Evolutionary conservation across 177 flowering plant genomes (phyloP), one percentile per base, ranked within the genome.

Genomic region (Vitis hybrid): DNA sequence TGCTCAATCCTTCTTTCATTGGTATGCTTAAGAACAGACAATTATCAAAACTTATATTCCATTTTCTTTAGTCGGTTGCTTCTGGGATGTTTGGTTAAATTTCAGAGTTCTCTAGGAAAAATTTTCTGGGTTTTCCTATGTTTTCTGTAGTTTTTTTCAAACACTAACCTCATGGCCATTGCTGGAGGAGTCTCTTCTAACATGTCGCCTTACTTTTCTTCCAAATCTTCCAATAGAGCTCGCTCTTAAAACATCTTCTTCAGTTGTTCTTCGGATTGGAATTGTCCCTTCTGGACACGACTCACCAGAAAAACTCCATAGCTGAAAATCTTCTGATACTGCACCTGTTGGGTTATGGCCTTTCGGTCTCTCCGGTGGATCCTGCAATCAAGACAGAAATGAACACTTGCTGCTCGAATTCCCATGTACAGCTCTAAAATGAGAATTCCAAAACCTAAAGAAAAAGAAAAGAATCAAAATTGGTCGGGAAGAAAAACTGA

Each of bases 141-240:
- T 52, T 62, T 27, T 16, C 30, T 27, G 11, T 9, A 4, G 48
- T 21, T 50, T 18, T 32, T 11, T 7, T 4, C 7, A 7, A 21
- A 7, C 21, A 67, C 84, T 74, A 75, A 92, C 98, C 97, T 94
- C 98, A 81, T 94, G 98, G 65, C 89, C 91, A 78, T 78, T 86
- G 86, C 90, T 82, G 12, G 82, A 68, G 3, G 92, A 69, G 63
- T 92, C 98, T 68, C 89, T 87, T 78, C 88, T 77, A 12, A 90
- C 82, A 3, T 60, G 72, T 64, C 83, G 81, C n/a, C 69, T 73
- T 1, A 56, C 5, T 82, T 90, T 94, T 69, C 89, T 82, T 58
- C 98, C 98, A 70, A 88, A 93, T 79, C 77, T 84, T 59, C 67
- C 6, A 5, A 82, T 13, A 40, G 89, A 84, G 35, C 80, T 86